Conservation (phyloP, 225 moss, liverwort and hornwort species). For the Sphagnum tenellum region DNA sequence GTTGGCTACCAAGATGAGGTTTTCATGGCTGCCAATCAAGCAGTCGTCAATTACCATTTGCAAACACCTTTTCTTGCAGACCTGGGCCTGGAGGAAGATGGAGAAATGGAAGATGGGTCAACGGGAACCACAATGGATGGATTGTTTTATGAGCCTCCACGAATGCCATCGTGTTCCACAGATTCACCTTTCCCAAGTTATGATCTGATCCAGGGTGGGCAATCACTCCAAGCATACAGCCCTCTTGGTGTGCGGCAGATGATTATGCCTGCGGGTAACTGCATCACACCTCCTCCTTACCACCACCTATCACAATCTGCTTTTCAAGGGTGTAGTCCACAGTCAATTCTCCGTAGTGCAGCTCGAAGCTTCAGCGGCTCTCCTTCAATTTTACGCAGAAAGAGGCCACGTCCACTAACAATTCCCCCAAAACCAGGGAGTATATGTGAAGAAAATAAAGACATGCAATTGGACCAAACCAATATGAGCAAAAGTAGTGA, state of each 20-base stretch:
- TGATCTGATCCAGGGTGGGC: slow-evolving; percentile 50
- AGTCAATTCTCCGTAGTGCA: slow-evolving; percentile 80
- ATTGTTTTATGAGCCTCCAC: slow-evolving; percentile 59
- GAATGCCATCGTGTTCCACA: slow-evolving; percentile 13
- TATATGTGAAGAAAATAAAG: slow-evolving; percentile 30
- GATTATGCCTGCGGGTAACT: slow-evolving; percentile 83
- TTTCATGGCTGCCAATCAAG: slow-evolving; percentile 18
- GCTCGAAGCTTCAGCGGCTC: slow-evolving; percentile 90
- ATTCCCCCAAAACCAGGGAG: slow-evolving; percentile 18
- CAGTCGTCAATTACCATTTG: slow-evolving; percentile 27
- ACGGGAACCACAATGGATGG: slow-evolving; percentile 22
- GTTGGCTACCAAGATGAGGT: slow-evolving; percentile 18
- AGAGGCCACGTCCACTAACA: slow-evolving; percentile 64
- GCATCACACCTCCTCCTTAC: slow-evolving; percentile 58
- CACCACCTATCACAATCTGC: slow-evolving; percentile 33
- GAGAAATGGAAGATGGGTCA: slow-evolving; percentile 7
- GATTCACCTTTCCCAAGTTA: slow-evolving; percentile 85
- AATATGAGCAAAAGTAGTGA: slow-evolving; percentile 14
- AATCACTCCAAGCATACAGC: slow-evolving; percentile 81
- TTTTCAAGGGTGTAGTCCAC: slow-evolving; percentile 69
- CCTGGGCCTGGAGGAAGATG: slow-evolving; percentile 38
- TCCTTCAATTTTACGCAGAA: slow-evolving; percentile 71
- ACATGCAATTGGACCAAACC: slow-evolving; percentile 43
- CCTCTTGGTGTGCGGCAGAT: slow-evolving; percentile 90
- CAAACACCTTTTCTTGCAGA: slow-evolving; percentile 74